Base-by-base conservation (phyloP, 148 eudicot genomes). In the Cornus kousa region DNA sequence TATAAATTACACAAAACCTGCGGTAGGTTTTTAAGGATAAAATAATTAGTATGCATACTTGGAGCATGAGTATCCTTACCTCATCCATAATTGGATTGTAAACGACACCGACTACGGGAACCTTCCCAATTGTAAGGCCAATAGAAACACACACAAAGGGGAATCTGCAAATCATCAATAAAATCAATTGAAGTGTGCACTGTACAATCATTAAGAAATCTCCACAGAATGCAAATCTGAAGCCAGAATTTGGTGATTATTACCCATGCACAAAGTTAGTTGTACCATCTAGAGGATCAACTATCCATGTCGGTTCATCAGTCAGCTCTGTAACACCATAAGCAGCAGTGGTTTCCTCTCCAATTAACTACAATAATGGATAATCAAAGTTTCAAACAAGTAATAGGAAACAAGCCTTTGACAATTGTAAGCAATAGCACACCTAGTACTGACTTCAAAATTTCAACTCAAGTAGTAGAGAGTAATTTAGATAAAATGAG, bases 191-290 rank as follows among this genome's bases (percentile, higher is more conserved):
- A 64, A 13, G 65, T 68, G 20, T 22, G 14, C 20, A n/a, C 48
- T 46, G 24, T 24, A 69, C 19, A 62, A 31, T 9, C 31, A 24
- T 17, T 6, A 62, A 74, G 11, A 40, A 31, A 23, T 24, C 48
- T 43, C n/a, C 5, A 7, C 32, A 77, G 0, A 10, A 24, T 43
- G 72, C 62, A 78, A 7, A 59, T 39, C 72, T 73, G 20, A 53
- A 32, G 69, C 9, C 39, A 48, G 10, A 48, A 24, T 33, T 72
- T 39, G 79, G 70, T 74, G 55, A 55, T 84, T 80, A 55, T 84
- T 80, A 94, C 99, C 98, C 95, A 68, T 96, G 99, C 10, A 96
- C 99, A 83, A 93, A 96, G 81, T 96, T 96, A 68, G 94, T 94
- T 37, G 99, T 93, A 67, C 99, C 99, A 82, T 96, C 98, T 75